These are phyloP conservation scores for Tulasnella sp. DNA, from an alignment of 768 basidiomycete genomes.

Conservation along the genomic window DNA sequence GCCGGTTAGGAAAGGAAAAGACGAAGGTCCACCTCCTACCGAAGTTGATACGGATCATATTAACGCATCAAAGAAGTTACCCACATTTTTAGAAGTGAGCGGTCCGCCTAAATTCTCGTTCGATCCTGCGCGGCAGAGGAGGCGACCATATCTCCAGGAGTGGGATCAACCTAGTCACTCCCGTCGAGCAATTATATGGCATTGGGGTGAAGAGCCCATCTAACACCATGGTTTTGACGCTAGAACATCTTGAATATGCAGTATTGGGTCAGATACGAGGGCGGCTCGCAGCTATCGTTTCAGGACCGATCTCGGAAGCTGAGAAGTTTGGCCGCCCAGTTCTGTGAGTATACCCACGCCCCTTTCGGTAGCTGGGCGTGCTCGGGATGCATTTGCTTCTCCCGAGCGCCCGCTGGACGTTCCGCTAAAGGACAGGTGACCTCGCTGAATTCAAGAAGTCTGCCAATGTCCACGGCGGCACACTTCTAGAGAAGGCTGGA, in stretches of 20 bases:
- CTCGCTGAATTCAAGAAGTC: not conserved
- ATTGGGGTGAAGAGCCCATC: not conserved
- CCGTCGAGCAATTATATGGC: not conserved
- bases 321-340: not conserved
- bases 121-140: not conserved
- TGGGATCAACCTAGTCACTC: not conserved
- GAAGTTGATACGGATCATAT: slow-evolving; percentile 2
- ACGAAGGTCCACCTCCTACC: not conserved
- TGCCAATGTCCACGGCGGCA: not conserved
- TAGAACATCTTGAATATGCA: not conserved
- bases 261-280: not conserved
- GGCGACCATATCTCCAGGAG: not conserved
- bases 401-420: not conserved
- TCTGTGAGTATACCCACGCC: not conserved
- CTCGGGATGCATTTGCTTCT: not conserved
- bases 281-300: not conserved
- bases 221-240: not conserved
- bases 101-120: not conserved
- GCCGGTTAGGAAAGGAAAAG: not conserved
- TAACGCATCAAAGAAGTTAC: not conserved
- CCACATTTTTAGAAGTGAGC: not conserved
- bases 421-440: not conserved
- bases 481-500: not conserved
- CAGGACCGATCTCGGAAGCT: not conserved
- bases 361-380: not conserved